A percentile compares a stretch with the other conserved stretches of the same genome.
phyloP scores from a whole-genome alignment of 495 filamentous ascomycete genomes.

The Penicillium cinerascens region DNA sequence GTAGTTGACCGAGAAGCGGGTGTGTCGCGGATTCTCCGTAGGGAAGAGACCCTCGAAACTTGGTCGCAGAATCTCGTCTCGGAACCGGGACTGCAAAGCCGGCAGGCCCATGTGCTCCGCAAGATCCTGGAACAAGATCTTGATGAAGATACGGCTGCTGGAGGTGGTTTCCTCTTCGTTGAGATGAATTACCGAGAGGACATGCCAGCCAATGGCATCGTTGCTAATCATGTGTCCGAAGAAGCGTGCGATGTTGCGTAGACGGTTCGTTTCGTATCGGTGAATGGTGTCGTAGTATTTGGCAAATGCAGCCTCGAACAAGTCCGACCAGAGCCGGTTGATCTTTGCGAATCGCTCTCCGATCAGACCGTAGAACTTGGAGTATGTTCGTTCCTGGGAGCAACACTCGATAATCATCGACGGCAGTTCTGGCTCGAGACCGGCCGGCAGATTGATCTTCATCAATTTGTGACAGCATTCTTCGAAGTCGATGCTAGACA shows the following conservation, averaged over 20 bases:
- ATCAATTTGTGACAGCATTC: conserved; percentile 94
- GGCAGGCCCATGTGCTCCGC: conserved; percentile 80
- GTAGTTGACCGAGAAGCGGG: conserved; percentile 97
- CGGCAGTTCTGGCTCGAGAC: conserved; percentile 83
- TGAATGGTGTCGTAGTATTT: conserved; percentile 98
- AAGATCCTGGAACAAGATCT: conserved; percentile 93
- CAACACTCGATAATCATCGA: conserved; percentile 97
- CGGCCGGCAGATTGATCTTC: conserved; percentile 84
- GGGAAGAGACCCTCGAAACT: conserved; percentile 89
- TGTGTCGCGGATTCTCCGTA: conserved; percentile 76
- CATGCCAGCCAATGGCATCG: conserved; percentile 90
- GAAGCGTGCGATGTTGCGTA: conserved; percentile 92
- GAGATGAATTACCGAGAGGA: conserved; percentile 75
- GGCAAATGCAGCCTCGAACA: conserved; percentile 83
- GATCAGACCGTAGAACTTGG: conserved; percentile 92
- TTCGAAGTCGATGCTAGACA: conserved; percentile 91
- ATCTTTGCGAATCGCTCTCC: conserved; percentile 94
- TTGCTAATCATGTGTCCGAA: conserved; percentile 86
- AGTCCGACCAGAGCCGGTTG: conserved; percentile 88
- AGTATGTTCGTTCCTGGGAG: conserved; percentile 90
- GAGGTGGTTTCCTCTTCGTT: conserved; percentile 98
- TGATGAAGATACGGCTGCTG: conserved; percentile 94
- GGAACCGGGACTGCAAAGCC: conserved; percentile 69
- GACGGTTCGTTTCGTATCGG: conserved; percentile 87
- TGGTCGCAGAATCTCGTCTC: conserved; percentile 71